Conservation (phyloP, 2,329 filamentous ascomycete species). For the Talaromyces atroroseus region DNA sequence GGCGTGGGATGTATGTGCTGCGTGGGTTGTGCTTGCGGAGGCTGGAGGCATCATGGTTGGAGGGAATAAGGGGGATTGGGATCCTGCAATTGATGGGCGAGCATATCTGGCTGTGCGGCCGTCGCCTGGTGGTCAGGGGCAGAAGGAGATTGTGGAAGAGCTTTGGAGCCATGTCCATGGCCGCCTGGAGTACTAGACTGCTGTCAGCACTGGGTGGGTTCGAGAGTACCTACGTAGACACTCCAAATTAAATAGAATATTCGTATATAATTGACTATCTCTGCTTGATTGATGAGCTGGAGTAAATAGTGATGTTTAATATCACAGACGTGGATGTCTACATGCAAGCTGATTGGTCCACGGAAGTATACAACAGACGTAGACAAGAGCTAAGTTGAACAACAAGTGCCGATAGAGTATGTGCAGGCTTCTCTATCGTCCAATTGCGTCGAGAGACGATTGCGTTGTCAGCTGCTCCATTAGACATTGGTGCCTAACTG, state of each 20-base stretch:
- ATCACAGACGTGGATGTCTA: not conserved
- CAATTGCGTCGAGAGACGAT: not conserved
- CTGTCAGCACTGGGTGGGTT: too few species aligned
- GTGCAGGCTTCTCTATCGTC: not conserved
- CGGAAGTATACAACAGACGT: not conserved
- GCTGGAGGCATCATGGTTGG: constrained; percentile 57
- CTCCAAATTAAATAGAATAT: not conserved
- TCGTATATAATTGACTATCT: not conserved
- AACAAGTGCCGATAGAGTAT: too few species aligned
- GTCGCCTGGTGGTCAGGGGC: constrained; percentile 26
- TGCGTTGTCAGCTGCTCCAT: not conserved
- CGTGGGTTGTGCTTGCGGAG: constrained; percentile 56
- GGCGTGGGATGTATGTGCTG: constrained; percentile 63
- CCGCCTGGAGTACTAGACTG: constrained; percentile 29
- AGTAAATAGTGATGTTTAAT: not conserved
- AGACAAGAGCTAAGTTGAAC: not conserved
- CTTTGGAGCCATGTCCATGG: constrained; percentile 39
- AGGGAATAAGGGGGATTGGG: constrained; percentile 54
- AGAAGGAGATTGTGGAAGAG: constrained; percentile 38
- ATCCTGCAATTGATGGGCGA: constrained; percentile 51
- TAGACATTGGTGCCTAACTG: not conserved
- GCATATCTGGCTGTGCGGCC: constrained; percentile 45
- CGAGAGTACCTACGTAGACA: not conserved
- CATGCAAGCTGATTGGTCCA: not conserved
- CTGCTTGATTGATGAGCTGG: not conserved